These are phyloP conservation scores for Boletus rubroflammeus DNA, from an alignment of 768 basidiomycete species.

Conservation along the genomic window DNA sequence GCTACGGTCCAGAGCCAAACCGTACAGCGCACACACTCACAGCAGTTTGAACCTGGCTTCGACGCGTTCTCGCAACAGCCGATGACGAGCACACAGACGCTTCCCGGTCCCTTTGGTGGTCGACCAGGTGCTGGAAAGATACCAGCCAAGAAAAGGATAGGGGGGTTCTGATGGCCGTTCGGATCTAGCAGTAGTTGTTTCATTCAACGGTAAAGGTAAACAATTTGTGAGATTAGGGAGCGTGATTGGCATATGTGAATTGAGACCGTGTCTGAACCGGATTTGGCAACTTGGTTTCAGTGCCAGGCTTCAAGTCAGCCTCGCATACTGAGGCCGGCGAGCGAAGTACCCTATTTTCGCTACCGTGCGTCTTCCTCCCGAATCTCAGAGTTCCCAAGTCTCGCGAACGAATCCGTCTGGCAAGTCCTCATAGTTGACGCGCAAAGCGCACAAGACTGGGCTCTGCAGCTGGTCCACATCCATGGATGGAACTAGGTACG, in stretches of 20 bases:
- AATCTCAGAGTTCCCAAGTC: conserved; percentile 8
- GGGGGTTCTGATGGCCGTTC: conserved; percentile 60
- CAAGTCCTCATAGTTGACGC: conserved; percentile 38
- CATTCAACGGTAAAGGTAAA: neutral
- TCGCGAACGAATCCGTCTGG: conserved; percentile 13
- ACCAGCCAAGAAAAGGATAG: conserved; percentile 59
- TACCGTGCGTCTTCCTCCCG: conserved; percentile 18
- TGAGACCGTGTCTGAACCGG: neutral
- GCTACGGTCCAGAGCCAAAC: conserved; percentile 4
- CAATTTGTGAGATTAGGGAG: conserved; percentile 1
- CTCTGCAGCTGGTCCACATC: conserved; percentile 60
- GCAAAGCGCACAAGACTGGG: conserved; percentile 71
- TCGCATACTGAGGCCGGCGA: conserved; percentile 14
- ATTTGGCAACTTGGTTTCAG: conserved; percentile 26
- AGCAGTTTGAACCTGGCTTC: conserved; percentile 7
- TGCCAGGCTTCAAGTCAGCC: neutral
- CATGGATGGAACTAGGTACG: conserved; percentile 77
- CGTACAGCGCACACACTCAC: conserved; percentile 17
- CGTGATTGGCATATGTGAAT: neutral
- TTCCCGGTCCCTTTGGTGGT: conserved; percentile 71
- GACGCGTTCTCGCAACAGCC: conserved; percentile 38
- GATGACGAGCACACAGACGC: conserved; percentile 63
- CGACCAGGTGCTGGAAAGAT: conserved; percentile 48
- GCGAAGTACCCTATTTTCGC: conserved; percentile 22
- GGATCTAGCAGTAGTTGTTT: neutral